Percentiles rank a stretch among this genome's conserved stretches.
Conservation (phyloP, 139 green algal species). For the Chlamydomonas sp. region DNA sequence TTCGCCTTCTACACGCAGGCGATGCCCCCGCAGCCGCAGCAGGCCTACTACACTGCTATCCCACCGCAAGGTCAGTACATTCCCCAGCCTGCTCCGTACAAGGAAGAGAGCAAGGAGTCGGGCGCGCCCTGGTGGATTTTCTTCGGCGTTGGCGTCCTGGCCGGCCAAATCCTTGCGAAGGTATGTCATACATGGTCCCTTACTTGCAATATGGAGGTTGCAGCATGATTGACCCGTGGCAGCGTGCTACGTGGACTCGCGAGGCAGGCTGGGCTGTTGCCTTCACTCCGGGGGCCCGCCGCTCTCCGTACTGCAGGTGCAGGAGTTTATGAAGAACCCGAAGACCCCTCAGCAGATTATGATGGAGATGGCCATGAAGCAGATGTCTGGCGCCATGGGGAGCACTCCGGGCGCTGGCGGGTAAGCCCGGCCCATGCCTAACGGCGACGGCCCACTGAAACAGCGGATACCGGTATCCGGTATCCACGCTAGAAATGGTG, state of each 20-base stretch:
- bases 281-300: neutral
- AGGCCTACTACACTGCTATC: constrained; percentile 52
- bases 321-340: constrained; percentile 68
- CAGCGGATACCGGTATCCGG: neutral
- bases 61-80: constrained; percentile 36
- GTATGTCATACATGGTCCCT: constrained; percentile 3
- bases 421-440: constrained; percentile 1
- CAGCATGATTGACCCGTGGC: neutral
- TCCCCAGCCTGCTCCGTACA: constrained; percentile 21
- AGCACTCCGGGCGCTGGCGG: constrained; percentile 16
- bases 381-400: constrained; percentile 62
- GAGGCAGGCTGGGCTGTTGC: neutral
- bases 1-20: neutral
- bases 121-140: constrained; percentile 63
- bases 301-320: constrained; percentile 40
- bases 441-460: no score
- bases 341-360: constrained; percentile 72
- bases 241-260: neutral
- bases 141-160: constrained; percentile 52
- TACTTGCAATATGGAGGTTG: neutral
- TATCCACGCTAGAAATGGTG: neutral
- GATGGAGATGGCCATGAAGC: constrained; percentile 75
- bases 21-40: constrained; percentile 13
- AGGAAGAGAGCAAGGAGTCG: constrained; percentile 21
- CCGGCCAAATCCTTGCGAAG: constrained; percentile 42